These are phyloP conservation scores for Prunus campanulata DNA, from an alignment of 306 rosid species.

Conservation along the genomic window DNA sequence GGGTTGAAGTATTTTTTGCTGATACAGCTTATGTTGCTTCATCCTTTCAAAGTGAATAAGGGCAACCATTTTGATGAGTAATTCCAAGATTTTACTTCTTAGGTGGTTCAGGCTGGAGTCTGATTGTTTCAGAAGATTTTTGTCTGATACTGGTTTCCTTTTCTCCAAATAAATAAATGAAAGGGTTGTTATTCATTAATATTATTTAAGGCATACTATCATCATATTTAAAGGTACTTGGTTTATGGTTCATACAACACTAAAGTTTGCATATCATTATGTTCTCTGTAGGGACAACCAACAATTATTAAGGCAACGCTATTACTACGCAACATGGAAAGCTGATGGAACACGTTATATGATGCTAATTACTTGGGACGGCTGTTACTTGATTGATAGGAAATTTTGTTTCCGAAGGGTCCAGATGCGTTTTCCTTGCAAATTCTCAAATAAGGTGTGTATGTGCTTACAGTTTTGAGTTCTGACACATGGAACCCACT, in stretches of 20 bases:
- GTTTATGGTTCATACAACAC: background rate
- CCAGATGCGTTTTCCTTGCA: slow-evolving; percentile 96
- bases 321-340: slow-evolving; percentile 98
- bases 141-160: too few relatives aligned
- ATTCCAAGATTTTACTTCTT: background rate
- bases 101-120: background rate
- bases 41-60: too few relatives aligned
- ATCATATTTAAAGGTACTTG: background rate
- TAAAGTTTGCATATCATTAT: background rate
- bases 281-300: slow-evolving; percentile 66
- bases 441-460: slow-evolving; percentile 64
- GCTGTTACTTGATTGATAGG: slow-evolving; percentile 89
- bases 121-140: background rate
- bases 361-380: slow-evolving; percentile 92
- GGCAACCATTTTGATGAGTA: background rate
- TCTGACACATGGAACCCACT: background rate
- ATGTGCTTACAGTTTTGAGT: slow-evolving; percentile 22
- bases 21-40: too few relatives aligned
- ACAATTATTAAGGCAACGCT: slow-evolving; percentile 84
- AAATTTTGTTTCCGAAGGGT: slow-evolving; percentile 76
- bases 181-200: background rate
- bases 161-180: too few relatives aligned
- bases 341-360: slow-evolving; percentile 98
- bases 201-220: background rate
- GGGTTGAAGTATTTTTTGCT: too few relatives aligned